Evolutionary conservation across 495 filamentous ascomycete genomes (phyloP), one percentile per base, ranked within the genome.

Genomic region (Hypomontagnella monticulosa): DNA sequence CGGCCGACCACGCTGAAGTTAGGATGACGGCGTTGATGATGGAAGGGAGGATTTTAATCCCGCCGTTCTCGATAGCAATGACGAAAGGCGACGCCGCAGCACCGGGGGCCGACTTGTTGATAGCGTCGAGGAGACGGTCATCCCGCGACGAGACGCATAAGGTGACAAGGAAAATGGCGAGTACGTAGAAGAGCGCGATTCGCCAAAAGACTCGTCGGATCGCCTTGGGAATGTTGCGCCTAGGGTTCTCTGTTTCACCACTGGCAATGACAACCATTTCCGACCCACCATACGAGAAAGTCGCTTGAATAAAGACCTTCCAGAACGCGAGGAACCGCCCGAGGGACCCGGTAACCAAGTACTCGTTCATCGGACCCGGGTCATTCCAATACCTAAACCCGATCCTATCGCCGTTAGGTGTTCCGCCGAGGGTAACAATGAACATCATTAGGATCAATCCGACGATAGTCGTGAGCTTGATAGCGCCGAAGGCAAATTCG

Each of bases 1-100:
- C 88, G 0, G 87, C 84, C 4, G 88, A 91, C 67, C 84, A 84
- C 4, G 87, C 88, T 1, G 87, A 84, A 49, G 84, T 83, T 33
- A 92, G 76, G 47, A 92, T 85, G 34, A 88, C 85, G 6, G 88
- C 88, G 71, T 92, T 92, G 74, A 92, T 89, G 63, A 91, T 84
- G 12, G 82, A 84, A 0, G 87, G 85, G 3, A 92, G 75, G 6
- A 84, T 82, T 4, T 83, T 81, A 27, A 92, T 87, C 4, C 85
- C 84, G 4, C 87, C 85, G 38, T 85, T 80, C 48, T 85, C 70
- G 20, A 83, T 80, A 23, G 84, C 84, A 53, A 88, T 85, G 61
- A 88, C 85, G 73, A 85, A 86, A 5, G 86, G 86, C 4, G 81
- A 84, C 0, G 79, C 81, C 4, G 88, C 85, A 4, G 86, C 87